Conservation (phyloP, 2,329 filamentous ascomycete species). For the Cladosporium colombiae region DNA sequence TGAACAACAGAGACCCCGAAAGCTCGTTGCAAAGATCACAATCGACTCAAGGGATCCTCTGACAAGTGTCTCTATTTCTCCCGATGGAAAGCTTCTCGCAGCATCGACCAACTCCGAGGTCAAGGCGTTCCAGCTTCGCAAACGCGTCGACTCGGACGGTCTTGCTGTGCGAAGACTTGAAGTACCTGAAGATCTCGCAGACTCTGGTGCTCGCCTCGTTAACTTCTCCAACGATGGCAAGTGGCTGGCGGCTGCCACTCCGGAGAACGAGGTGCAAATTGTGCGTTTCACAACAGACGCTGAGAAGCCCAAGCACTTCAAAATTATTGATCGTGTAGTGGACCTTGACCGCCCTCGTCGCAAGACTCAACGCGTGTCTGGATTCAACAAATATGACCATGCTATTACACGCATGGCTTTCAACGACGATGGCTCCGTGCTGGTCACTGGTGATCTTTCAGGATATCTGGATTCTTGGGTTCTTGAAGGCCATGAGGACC, state of each 20-base stretch:
- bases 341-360: conserved; percentile 42
- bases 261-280: conserved; percentile 47
- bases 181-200: conserved; percentile 58
- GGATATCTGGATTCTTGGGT: conserved; percentile 89
- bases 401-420: conserved; percentile 75
- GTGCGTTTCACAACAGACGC: conserved; percentile 51
- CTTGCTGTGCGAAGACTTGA: conserved; percentile 72
- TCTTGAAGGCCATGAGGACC: conserved; percentile 60
- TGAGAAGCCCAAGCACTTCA: conserved; percentile 40
- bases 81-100: conserved; percentile 79
- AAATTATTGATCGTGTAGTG: conserved; percentile 40
- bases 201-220: conserved; percentile 67
- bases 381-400: conserved; percentile 71
- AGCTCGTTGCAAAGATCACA: conserved; percentile 39
- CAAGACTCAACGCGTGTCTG: conserved; percentile 34
- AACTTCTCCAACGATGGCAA: conserved; percentile 68
- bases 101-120: conserved; percentile 42
- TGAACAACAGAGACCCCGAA: conserved; percentile 29
- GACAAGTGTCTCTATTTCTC: conserved; percentile 68
- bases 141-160: conserved; percentile 34
- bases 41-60: conserved; percentile 64
- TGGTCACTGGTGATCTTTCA: conserved; percentile 77
- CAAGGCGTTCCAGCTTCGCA: conserved; percentile 36
- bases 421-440: conserved; percentile 74
- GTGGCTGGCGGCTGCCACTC: conserved; percentile 63